Percentiles rank a stretch among this genome's conserved stretches.
Evolutionary conservation across 2,329 filamentous ascomycete species (phyloP).

Genomic region (Colletotrichum tofieldiae): DNA sequence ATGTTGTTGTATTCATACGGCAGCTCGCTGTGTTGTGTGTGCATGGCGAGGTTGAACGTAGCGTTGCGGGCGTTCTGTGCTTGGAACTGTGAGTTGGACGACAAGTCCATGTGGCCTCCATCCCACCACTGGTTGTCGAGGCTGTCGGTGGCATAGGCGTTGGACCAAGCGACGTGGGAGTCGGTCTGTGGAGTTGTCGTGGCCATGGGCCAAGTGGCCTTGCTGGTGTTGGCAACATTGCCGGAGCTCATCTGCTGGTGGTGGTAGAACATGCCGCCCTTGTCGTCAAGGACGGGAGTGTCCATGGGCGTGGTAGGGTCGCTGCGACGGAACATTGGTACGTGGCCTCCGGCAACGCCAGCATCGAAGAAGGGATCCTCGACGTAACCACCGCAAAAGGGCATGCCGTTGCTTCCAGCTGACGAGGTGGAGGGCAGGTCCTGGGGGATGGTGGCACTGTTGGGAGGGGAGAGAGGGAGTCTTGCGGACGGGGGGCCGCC

Average conservation of each 20-base stretch:
- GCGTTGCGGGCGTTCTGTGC: conserved; percentile 54
- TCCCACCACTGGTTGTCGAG: conserved; percentile 52
- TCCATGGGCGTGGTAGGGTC: conserved; percentile 56
- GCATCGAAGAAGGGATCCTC: conserved; percentile 59
- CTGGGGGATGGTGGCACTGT: conserved; percentile 48
- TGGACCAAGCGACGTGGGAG: conserved; percentile 42
- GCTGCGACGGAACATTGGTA: conserved; percentile 50
- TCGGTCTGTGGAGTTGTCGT: conserved; percentile 37
- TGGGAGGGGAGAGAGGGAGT: conserved; percentile 44
- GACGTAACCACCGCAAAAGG: conserved; percentile 55
- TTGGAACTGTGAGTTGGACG: conserved; percentile 48
- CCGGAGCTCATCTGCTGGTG: conserved; percentile 43
- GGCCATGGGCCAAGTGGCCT: conserved; percentile 47
- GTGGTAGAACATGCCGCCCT: conserved; percentile 51
- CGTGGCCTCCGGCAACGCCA: conserved; percentile 45
- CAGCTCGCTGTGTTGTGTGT: conserved; percentile 58
- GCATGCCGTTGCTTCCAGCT: conserved; percentile 32
- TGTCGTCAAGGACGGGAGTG: conserved; percentile 54
- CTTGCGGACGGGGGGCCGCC: conserved; percentile 44
- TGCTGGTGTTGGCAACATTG: conserved; percentile 43
- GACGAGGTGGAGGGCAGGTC: conserved; percentile 36
- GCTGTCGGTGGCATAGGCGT: conserved; percentile 34
- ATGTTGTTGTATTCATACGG: conserved; percentile 57
- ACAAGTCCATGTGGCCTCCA: conserved; percentile 49
- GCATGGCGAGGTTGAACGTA: conserved; percentile 58